Percentiles rank a stretch among this genome's conserved stretches.
Evolutionary conservation across 441 rosid species (phyloP).

Genomic region (Euphorbia celastroides): DNA sequence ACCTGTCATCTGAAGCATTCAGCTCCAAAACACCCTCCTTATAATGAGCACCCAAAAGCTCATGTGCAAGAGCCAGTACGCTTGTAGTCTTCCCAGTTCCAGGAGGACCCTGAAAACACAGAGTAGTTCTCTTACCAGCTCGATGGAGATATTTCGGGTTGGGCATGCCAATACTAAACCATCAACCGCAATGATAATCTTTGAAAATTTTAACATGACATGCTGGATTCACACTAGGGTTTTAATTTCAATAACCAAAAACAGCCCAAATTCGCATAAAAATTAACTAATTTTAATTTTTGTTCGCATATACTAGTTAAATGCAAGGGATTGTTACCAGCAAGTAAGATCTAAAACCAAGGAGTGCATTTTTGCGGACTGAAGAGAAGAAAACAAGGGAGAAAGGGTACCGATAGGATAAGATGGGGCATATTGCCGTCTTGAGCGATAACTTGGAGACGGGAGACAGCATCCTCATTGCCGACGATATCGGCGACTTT

Average conservation of each 20-base stretch:
- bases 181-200: neutral
- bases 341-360: neutral
- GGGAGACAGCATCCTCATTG: constrained; percentile 79
- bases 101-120: constrained; percentile 73
- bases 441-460: constrained; percentile 90
- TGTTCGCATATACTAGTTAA: neutral
- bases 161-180: neutral
- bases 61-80: constrained; percentile 92
- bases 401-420: constrained; percentile 51
- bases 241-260: constrained; percentile 1
- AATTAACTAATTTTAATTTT: neutral
- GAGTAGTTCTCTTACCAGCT: neutral
- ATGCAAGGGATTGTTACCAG: neutral
- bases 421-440: constrained; percentile 96
- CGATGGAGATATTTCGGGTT: neutral
- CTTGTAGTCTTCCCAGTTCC: constrained; percentile 98
- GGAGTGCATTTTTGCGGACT: neutral
- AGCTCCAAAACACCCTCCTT: constrained; percentile 88
- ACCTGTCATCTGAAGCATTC: constrained; percentile 98
- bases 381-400: neutral
- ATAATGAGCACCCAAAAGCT: constrained; percentile 71
- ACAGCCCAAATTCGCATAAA: neutral
- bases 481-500: constrained; percentile 82
- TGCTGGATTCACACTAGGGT: neutral
- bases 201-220: neutral